Conservation (phyloP, 495 filamentous ascomycete species). For the Aspergillus sclerotiicarbonarius region DNA sequence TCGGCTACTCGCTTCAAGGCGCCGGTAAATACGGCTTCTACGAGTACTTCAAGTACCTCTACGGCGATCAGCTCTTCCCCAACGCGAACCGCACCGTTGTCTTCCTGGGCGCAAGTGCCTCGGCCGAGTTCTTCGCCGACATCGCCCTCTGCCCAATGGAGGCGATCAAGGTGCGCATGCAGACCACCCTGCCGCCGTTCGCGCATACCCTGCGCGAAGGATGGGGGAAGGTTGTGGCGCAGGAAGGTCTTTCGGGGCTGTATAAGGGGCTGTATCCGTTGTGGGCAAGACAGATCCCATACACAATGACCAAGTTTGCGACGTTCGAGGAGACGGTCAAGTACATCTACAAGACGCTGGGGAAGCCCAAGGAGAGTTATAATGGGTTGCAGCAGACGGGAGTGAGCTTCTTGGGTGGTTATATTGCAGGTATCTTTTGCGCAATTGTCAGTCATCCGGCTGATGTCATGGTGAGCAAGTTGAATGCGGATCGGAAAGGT, state of each 20-base stretch:
- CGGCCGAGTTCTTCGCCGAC: slow-evolving; percentile 69
- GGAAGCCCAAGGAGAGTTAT: slow-evolving; percentile 64
- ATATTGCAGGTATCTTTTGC: slow-evolving; percentile 70
- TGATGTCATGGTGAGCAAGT: slow-evolving; percentile 73
- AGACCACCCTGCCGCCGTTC: slow-evolving; percentile 66
- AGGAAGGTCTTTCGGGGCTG: slow-evolving; percentile 59
- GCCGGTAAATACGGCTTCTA: slow-evolving; percentile 77
- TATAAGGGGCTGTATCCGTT: slow-evolving; percentile 70
- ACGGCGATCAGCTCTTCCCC: slow-evolving; percentile 64
- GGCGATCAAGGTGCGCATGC: slow-evolving; percentile 72
- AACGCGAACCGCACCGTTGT: slow-evolving; percentile 60
- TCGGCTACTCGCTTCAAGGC: slow-evolving; percentile 71
- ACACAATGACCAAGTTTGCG: slow-evolving; percentile 77
- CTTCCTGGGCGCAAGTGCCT: slow-evolving; percentile 63
- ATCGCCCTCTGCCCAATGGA: slow-evolving; percentile 66
- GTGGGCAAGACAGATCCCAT: slow-evolving; percentile 71
- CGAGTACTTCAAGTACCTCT: slow-evolving; percentile 71
- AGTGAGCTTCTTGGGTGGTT: slow-evolving; percentile 66
- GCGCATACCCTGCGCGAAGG: slow-evolving; percentile 61
- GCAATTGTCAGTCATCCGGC: slow-evolving; percentile 63
- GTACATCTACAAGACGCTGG: slow-evolving; percentile 59
- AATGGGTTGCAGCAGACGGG: slow-evolving; percentile 64
- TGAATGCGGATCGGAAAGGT: slow-evolving; percentile 65
- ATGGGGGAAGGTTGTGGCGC: slow-evolving; percentile 55
- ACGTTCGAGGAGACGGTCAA: slow-evolving; percentile 69